Conservation (phyloP, 2,329 filamentous ascomycete species). For the Ophiostoma sp. region DNA sequence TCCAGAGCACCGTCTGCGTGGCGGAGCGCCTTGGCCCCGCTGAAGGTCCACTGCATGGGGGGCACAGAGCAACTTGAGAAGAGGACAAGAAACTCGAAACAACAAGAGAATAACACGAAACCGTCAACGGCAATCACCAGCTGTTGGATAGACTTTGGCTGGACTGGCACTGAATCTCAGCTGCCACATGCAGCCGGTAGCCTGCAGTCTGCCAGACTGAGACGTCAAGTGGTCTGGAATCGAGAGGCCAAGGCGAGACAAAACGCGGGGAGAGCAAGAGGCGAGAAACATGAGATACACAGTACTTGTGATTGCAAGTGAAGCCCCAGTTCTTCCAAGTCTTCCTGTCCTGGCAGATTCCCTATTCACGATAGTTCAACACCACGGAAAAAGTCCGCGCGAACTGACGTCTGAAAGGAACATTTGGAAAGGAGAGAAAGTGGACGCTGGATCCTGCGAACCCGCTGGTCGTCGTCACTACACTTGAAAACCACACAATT, state of each 20-base stretch:
- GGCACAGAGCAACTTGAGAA: not conserved
- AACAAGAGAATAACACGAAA: not conserved
- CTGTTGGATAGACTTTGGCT: not conserved
- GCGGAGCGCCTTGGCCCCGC: slow-evolving; percentile 14
- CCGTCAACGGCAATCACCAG: not conserved
- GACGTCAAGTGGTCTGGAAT: not conserved
- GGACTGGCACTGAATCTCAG: not conserved
- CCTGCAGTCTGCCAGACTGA: not conserved
- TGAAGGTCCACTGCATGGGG: not conserved
- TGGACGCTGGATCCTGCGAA: slow-evolving; percentile 3
- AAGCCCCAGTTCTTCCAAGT: too few relatives aligned
- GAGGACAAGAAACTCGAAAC: not conserved
- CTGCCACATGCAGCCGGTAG: not conserved
- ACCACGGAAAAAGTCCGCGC: not conserved
- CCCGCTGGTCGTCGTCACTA: not conserved
- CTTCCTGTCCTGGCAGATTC: not conserved
- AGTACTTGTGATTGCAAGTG: not conserved
- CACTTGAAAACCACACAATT: not conserved
- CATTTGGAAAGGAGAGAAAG: not conserved
- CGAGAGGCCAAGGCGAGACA: not conserved
- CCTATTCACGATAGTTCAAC: not conserved
- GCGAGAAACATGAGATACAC: not conserved
- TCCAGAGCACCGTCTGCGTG: slow-evolving; percentile 1
- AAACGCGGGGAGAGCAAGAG: not conserved
- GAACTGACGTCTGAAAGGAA: not conserved